Evolutionary conservation across 2,329 filamentous ascomycete species (phyloP), one percentile per base, ranked within the genome.

Genomic region (Aspergillus awamori): DNA sequence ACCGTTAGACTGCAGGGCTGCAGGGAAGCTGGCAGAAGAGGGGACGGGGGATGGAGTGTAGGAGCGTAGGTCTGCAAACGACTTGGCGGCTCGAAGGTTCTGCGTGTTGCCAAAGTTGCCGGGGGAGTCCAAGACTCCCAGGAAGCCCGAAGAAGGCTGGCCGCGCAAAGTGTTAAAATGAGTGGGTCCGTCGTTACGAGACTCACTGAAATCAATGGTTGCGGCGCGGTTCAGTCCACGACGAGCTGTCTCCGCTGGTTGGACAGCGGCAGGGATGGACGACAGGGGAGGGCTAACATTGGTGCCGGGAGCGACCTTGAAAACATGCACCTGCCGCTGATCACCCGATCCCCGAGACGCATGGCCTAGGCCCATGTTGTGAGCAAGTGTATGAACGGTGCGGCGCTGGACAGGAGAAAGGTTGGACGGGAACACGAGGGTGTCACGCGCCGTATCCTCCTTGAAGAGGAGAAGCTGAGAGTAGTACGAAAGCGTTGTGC

Each of bases 191-290:
- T 90, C 89, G 63, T 89, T 90, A 57, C 91, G 86, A 55, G 91
- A 87, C 64, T 93, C 90, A 66, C 91, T 93, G 77, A 98, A 98
- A 77, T 98, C 95, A 67, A 96, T 97, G 2, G 95, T 98, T n/a
- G 95, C 95, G 15, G 95, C 93, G 64, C 95, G 89, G 80, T 93
- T 97, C 38, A 99, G 82, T 4, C 89, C 90, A 63, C 94, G 90
- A 67, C 94, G 89, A 69, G 92, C 89, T 59, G 90, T 87, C 65
- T 96, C 92, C 54, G 88, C 82, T 22, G 87, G 86, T 61, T 90
- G 88, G 59, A 87, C 87, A 1, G 86, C 83, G 65, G 75, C 81
- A 70, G 82, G 88, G 82, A 81, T 88, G 53, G 84, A 82, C n/a
- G 83, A 81, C 74, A 87, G 80, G 1, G 86, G 86, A 15, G 87